phyloP scores from a whole-genome alignment of 768 basidiomycete genomes.

The Chalciporus sphaerocephalus region DNA sequence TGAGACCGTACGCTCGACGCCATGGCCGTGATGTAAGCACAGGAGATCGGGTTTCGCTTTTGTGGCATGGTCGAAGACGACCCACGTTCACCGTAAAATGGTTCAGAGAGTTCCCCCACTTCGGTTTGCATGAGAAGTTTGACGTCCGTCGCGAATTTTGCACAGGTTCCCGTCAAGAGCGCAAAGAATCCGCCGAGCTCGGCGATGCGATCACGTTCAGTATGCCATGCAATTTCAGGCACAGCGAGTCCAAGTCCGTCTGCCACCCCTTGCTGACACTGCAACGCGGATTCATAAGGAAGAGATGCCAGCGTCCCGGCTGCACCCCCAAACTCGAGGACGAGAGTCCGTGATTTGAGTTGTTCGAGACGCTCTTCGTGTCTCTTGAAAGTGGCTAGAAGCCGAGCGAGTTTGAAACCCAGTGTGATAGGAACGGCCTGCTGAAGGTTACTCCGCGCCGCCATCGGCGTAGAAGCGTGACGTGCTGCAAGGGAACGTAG shows the following conservation, averaged over 20 bases:
- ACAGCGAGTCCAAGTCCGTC: conserved; percentile 14
- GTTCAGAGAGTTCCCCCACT: conserved; percentile 43
- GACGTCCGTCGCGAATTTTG: conserved; percentile 43
- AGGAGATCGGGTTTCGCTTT: conserved; percentile 45
- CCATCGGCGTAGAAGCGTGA: conserved; percentile 41
- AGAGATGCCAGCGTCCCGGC: conserved; percentile 45
- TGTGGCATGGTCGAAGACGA: conserved; percentile 50
- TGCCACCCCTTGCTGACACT: conserved; percentile 25
- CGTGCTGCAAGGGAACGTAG: conserved; percentile 29
- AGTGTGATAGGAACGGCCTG: conserved; percentile 47
- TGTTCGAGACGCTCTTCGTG: conserved; percentile 37
- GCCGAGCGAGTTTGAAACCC: conserved; percentile 44
- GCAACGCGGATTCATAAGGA: conserved; percentile 31
- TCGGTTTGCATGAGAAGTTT: conserved; percentile 48
- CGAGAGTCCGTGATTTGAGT: conserved; percentile 36
- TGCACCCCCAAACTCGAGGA: conserved; percentile 44
- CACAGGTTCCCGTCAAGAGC: conserved; percentile 41
- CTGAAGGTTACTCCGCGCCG: conserved; percentile 44
- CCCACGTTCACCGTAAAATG: conserved; percentile 40
- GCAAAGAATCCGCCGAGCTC: conserved; percentile 44
- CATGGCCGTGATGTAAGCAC: conserved; percentile 44
- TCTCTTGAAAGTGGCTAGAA: conserved; percentile 40
- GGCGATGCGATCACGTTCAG: conserved; percentile 42
- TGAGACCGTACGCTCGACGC: conserved; percentile 39
- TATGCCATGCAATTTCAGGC: conserved; percentile 35